phyloP scores from a whole-genome alignment of 176 grass and related monocot species.

The Ampelocalamus luodianensis region DNA sequence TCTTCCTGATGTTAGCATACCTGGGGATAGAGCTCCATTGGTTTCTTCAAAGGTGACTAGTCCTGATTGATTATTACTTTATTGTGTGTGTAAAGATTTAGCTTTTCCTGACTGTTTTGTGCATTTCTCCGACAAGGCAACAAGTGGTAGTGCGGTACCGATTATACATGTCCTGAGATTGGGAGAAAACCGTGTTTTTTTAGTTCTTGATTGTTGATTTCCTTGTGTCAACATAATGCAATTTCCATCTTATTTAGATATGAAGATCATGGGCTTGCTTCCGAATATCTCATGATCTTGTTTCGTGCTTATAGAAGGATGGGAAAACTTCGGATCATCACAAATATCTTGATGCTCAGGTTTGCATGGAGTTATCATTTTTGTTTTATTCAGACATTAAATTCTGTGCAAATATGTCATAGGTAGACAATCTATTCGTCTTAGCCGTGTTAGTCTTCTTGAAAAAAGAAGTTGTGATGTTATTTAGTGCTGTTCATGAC shows the following conservation, averaged over 20 bases:
- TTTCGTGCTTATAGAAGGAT: conserved; percentile 72
- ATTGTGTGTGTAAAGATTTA: not conserved
- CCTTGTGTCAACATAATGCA: not conserved
- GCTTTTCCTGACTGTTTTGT: conserved; percentile 8
- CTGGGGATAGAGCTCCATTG: conserved; percentile 90
- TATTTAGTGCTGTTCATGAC: not conserved
- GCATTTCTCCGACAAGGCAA: conserved; percentile 4
- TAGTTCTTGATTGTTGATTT: conserved; percentile 4
- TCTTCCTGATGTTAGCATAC: conserved; percentile 94
- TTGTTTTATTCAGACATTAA: not conserved
- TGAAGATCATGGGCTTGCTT: not conserved
- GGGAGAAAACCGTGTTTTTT: not conserved
- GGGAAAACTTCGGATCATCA: conserved; percentile 74
- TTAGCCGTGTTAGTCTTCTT: not conserved
- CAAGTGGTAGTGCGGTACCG: not conserved
- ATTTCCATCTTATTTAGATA: conserved; percentile 15
- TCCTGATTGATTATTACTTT: conserved; percentile 9
- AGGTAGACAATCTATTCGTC: not conserved
- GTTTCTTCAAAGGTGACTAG: conserved; percentile 78
- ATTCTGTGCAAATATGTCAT: not conserved
- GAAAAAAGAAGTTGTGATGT: not conserved
- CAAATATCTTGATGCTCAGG: conserved; percentile 93
- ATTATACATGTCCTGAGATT: conserved; percentile 21
- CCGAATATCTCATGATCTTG: conserved; percentile 37
- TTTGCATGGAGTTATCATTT: conserved; percentile 32